Evolutionary conservation across 352 stramenopile genomes (phyloP).

Genomic region (Globisporangium paroecandrum): DNA sequence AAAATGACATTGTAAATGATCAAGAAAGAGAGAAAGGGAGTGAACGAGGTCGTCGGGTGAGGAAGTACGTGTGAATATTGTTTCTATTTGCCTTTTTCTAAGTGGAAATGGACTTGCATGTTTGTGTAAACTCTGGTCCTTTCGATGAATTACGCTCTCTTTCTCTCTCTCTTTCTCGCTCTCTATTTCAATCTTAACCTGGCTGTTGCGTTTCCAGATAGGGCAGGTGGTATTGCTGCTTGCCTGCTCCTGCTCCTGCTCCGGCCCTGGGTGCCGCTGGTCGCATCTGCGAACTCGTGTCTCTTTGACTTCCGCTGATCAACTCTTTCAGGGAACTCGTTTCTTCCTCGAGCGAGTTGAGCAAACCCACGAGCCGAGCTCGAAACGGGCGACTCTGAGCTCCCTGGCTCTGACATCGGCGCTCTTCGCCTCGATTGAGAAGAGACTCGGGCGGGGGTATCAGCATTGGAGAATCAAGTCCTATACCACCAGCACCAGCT

Average conservation of each 20-base stretch:
- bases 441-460: not conserved
- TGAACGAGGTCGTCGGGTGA: not conserved
- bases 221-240: not conserved
- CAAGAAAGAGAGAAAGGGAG: not conserved
- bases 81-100: not conserved
- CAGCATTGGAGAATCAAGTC: not conserved
- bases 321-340: constrained; percentile 45
- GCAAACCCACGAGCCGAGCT: constrained; percentile 51
- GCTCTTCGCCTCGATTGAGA: constrained; percentile 1
- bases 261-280: not conserved
- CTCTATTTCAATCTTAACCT: not conserved
- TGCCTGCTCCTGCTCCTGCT: not conserved
- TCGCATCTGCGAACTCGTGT: not conserved
- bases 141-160: too few species aligned
- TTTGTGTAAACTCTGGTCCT: not conserved
- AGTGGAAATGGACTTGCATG: constrained; percentile 7
- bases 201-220: constrained; percentile 8
- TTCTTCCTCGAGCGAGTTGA: constrained; percentile 70
- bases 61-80: not conserved
- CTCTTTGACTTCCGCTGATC: constrained; percentile 8
- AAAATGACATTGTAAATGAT: not conserved
- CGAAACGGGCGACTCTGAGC: constrained; percentile 38
- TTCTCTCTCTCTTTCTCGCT: too few species aligned
- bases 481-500: not conserved
- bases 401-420: constrained; percentile 20